Conservation (phyloP, 129 eudicot species). For the Flaveria trinervia region DNA sequence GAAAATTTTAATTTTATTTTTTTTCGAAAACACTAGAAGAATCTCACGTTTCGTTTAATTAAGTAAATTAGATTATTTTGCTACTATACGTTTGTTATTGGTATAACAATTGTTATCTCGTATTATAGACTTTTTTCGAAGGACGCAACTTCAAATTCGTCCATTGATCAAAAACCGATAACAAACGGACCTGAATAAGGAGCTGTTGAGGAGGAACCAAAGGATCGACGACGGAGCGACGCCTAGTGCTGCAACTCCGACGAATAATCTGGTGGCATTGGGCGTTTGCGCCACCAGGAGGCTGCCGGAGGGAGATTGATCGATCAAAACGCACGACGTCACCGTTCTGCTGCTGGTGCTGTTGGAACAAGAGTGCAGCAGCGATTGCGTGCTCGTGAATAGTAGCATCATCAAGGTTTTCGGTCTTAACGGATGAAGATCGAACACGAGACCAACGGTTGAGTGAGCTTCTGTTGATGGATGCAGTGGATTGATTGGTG, state of each 20-base stretch:
- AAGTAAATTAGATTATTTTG: too few relatives aligned
- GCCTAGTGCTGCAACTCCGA: slow-evolving; percentile 66
- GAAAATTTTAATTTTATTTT: too few relatives aligned
- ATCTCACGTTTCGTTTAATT: too few relatives aligned
- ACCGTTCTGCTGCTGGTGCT: slow-evolving; percentile 52
- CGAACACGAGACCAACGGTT: slow-evolving; percentile 68
- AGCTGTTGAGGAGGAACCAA: slow-evolving; percentile 67
- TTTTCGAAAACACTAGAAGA: too few relatives aligned
- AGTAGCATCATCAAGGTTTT: slow-evolving; percentile 42
- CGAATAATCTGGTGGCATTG: slow-evolving; percentile 45
- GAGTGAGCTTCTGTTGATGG: slow-evolving; percentile 36
- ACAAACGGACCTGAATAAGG: slow-evolving; percentile 64
- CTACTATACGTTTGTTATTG: too few relatives aligned
- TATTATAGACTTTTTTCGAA: too few relatives aligned
- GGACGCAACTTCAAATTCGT: background rate
- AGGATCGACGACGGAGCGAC: slow-evolving; percentile 75
- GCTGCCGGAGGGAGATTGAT: slow-evolving; percentile 51
- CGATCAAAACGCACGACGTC: slow-evolving; percentile 54
- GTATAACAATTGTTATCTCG: too few relatives aligned
- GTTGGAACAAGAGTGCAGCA: slow-evolving; percentile 60
- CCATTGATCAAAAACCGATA: slow-evolving; percentile 1
- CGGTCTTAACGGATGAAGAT: slow-evolving; percentile 50
- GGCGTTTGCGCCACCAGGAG: slow-evolving; percentile 31
- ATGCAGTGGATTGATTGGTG: slow-evolving; percentile 28
- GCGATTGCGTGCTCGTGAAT: slow-evolving; percentile 70